Evolutionary conservation across 1,284 basidiomycete genomes (phyloP), one percentile per base, ranked within the genome.

Genomic region (Nidula niveotomentosa): DNA sequence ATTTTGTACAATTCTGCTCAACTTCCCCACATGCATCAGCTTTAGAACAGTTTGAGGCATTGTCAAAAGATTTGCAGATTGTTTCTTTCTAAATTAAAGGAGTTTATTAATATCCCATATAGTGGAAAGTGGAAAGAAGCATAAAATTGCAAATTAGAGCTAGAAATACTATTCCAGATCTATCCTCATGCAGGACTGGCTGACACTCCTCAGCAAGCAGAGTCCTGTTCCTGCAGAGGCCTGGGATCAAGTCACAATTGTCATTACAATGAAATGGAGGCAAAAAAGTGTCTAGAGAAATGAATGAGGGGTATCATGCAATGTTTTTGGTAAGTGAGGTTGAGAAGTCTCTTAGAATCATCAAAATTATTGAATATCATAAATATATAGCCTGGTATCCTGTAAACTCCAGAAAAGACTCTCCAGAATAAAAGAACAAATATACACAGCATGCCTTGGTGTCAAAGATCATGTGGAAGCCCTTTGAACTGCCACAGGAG

Each of bases 121-220:
- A n/a, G n/a, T n/a, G n/a, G 23, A 23, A 23, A 23, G 4, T 65
- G 62, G 55, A 41, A 64, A 36, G 47, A 51, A 30, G 61, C 64
- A 15, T 67, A 66, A 61, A 62, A 70, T 49, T 69, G 67, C 49
- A 44, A 53, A n/a, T 48, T 60, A 2, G 37, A 61, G 17, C 36
- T 60, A 18, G 64, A 68, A 18, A 66, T 66, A 43, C 18, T 64
- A 0, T 68, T 70, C 39, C 61, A 64, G 12, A 48, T 71, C 17
- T 51, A 58, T 30, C 39, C 58, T 0, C 67, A 68, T 53, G 13
- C 59, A 9, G 53, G 69, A 5, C 67, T 71, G 2, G 69, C 67
- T 2, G 74, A 75, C 48, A 76, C 74, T 53, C 74, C 72, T 0
- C 63, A 68, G 51, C 72, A 73, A 53, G 56, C 68, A 0, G 72